Evolutionary conservation across 345 rosid species (phyloP).

Genomic region (Orychophragmus violaceus): DNA sequence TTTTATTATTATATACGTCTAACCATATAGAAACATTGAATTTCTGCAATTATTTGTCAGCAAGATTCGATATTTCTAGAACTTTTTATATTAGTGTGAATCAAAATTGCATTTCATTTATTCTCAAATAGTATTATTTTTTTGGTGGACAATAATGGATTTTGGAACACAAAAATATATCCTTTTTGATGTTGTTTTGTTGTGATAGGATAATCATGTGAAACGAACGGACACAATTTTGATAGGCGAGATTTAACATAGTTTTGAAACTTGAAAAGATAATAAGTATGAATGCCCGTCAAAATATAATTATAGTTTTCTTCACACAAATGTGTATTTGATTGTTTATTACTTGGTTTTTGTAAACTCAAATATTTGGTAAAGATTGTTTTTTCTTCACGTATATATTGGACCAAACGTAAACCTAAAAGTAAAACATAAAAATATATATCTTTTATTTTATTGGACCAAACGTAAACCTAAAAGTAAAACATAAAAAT

Average conservation of each 20-base stretch:
- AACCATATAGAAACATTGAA: constrained; percentile 22
- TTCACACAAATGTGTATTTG: neutral
- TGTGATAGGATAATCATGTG: neutral
- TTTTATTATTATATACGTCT: neutral
- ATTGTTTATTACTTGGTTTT: neutral
- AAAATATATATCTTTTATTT: too few species aligned
- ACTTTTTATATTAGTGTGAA: neutral
- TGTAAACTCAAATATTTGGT: neutral
- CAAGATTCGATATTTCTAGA: constrained; percentile 10
- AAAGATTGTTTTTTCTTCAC: neutral
- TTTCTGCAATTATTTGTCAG: constrained; percentile 2
- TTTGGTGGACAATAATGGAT: neutral
- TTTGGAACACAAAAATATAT: too few species aligned
- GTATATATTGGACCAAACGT: neutral
- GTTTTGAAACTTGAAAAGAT: neutral
- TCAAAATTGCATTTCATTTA: neutral
- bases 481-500: neutral
- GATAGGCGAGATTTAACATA: too few species aligned
- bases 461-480: neutral
- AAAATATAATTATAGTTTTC: neutral
- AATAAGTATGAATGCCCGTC: neutral
- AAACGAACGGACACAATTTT: too few species aligned
- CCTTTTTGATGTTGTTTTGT: neutral
- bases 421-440: neutral
- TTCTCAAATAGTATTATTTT: neutral